A percentile compares a stretch with the other conserved stretches of the same genome.
Evolutionary conservation across 768 basidiomycete genomes (phyloP).

Genomic region (Sarcodon aspratus): DNA sequence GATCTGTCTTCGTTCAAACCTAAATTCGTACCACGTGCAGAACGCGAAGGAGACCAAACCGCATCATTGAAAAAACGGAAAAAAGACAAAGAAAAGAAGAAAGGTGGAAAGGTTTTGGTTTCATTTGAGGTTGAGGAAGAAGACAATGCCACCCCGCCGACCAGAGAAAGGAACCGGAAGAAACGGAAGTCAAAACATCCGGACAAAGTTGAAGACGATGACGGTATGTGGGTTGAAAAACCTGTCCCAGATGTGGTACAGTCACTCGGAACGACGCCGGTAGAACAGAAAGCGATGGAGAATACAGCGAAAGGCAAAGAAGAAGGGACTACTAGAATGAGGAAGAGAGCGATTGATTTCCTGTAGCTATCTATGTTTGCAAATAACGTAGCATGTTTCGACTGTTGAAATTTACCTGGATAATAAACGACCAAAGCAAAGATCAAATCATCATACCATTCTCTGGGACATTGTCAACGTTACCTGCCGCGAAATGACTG

Average conservation of each 20-base stretch:
- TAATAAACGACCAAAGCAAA: too few species aligned
- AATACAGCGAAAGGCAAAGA: background rate
- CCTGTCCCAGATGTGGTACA: conserved; percentile 39
- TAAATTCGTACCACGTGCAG: conserved; percentile 64
- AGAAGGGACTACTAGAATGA: conserved; percentile 10
- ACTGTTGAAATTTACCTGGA: background rate
- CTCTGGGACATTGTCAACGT: too few species aligned
- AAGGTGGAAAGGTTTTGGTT: conserved; percentile 37
- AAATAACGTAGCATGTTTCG: too few species aligned
- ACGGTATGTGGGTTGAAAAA: conserved; percentile 64
- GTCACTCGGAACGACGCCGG: conserved; percentile 17
- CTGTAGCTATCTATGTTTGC: too few species aligned
- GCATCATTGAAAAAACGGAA: conserved; percentile 21
- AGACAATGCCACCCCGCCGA: conserved; percentile 12
- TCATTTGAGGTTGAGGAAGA: conserved; percentile 74
- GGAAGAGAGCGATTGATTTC: conserved; percentile 16
- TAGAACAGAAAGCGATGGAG: background rate
- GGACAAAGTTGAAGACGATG: conserved; percentile 29
- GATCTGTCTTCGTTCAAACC: conserved; percentile 79
- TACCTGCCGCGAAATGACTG: too few species aligned
- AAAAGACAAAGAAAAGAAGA: conserved; percentile 36
- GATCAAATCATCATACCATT: too few species aligned
- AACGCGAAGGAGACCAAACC: conserved; percentile 24
- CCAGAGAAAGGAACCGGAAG: conserved; percentile 11
- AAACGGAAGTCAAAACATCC: conserved; percentile 32